Conservation (phyloP, 2,329 filamentous ascomycete genomes). For the Ampelomyces quisqualis region DNA sequence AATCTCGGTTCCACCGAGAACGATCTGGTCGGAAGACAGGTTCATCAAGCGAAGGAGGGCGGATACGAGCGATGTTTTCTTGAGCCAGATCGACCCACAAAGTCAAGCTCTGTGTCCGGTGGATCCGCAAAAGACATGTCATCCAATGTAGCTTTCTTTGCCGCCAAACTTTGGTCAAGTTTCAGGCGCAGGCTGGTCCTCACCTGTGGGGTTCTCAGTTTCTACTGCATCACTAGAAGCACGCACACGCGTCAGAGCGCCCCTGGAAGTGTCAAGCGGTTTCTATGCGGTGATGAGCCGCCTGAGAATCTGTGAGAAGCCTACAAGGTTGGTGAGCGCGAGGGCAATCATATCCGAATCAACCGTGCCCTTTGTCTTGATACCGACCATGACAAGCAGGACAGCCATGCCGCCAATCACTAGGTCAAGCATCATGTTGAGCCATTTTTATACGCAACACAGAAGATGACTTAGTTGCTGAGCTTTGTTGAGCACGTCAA, state of each 20-base stretch:
- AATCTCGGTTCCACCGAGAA: conserved; percentile 52
- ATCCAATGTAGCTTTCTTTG: conserved; percentile 7
- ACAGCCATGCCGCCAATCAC: conserved; percentile 38
- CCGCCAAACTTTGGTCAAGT: conserved; percentile 40
- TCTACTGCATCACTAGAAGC: conserved; percentile 48
- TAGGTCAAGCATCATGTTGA: conserved; percentile 39
- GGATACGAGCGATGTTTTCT: conserved; percentile 52
- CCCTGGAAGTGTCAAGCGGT: conserved; percentile 57
- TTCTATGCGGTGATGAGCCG: conserved; percentile 55
- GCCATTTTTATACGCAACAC: conserved; percentile 43
- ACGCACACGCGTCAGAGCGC: conserved; percentile 55
- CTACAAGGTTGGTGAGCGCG: conserved; percentile 52
- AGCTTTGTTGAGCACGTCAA: conserved; percentile 31
- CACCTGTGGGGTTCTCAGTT: conserved; percentile 52
- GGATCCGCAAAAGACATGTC: conserved; percentile 8
- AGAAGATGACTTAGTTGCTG: conserved; percentile 47
- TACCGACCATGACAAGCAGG: conserved; percentile 36
- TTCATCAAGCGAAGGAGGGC: conserved; percentile 51
- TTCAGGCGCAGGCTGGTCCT: conserved; percentile 25
- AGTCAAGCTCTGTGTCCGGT: conserved; percentile 9
- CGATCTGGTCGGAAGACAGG: conserved; percentile 43
- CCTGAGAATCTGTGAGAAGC: conserved; percentile 52
- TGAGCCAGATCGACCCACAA: conserved; percentile 55
- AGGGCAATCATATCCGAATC: conserved; percentile 51
- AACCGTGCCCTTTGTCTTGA: conserved; percentile 35